Conservation (phyloP, 2,329 filamentous ascomycete species). For the Metarhizium robertsii region DNA sequence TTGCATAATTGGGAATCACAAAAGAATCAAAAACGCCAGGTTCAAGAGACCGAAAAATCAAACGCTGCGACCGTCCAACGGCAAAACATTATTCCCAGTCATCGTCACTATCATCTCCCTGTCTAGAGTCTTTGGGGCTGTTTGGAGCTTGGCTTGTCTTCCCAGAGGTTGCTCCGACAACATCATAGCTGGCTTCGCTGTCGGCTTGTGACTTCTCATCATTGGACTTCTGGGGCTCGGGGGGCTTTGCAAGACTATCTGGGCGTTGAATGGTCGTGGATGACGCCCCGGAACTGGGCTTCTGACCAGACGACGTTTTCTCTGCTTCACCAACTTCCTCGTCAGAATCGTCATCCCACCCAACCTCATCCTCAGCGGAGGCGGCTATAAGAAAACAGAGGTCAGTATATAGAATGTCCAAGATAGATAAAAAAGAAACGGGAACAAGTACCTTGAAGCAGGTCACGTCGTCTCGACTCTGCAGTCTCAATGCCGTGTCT, state of each 20-base stretch:
- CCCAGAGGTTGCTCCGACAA: conserved; percentile 72
- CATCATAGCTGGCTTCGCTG: conserved; percentile 92
- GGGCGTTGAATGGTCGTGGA: conserved; percentile 52
- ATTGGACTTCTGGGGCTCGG: conserved; percentile 64
- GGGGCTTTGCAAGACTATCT: conserved; percentile 45
- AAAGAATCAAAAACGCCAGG: conserved; percentile 23
- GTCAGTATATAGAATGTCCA: conserved; percentile 7
- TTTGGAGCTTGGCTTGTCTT: conserved; percentile 68
- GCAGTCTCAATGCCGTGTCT: conserved; percentile 88
- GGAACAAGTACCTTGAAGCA: conserved; percentile 66
- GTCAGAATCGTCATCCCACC: conserved; percentile 65
- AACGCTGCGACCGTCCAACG: neutral
- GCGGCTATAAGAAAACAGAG: conserved; percentile 40
- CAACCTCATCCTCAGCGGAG: conserved; percentile 61
- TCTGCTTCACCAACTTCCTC: conserved; percentile 22
- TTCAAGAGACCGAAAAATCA: neutral
- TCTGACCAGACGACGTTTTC: conserved; percentile 18
- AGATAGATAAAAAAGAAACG: neutral
- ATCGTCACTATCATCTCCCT: conserved; percentile 32
- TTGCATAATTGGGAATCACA: conserved; percentile 8
- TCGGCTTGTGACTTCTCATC: conserved; percentile 86
- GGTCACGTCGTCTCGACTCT: conserved; percentile 77
- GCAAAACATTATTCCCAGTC: conserved; percentile 10
- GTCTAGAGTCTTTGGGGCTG: conserved; percentile 49
- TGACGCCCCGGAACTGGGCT: conserved; percentile 42